A percentile compares a stretch with the other conserved stretches of the same genome.
These are phyloP conservation scores for Sungouiozyma intestinalis DNA, from an alignment of 805 yeast species.

Conservation along the genomic window DNA sequence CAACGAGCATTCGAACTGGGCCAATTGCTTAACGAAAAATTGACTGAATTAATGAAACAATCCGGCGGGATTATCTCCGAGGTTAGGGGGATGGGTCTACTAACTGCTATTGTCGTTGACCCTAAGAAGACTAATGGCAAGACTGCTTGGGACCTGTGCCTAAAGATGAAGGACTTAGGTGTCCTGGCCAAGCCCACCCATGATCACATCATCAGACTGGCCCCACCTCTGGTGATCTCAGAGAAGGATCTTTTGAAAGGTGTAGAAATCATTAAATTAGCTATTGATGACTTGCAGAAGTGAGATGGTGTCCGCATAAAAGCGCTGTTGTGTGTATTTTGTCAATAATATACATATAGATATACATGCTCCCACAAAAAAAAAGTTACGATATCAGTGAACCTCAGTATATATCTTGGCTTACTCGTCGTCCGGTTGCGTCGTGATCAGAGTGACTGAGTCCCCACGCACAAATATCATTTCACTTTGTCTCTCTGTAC, in stretches of 20 bases:
- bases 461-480: slow-evolving; percentile 98
- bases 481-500: slow-evolving; percentile 52
- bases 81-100: slow-evolving; percentile 76
- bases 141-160: slow-evolving; percentile 92
- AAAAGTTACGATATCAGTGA: not conserved
- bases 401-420: not conserved
- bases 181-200: slow-evolving; percentile 95
- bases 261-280: slow-evolving; percentile 54
- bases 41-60: slow-evolving; percentile 41
- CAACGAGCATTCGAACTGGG: slow-evolving; percentile 72
- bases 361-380: not conserved
- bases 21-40: slow-evolving; percentile 49
- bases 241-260: slow-evolving; percentile 80
- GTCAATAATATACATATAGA: not conserved
- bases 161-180: slow-evolving; percentile 79
- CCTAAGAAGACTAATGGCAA: slow-evolving; percentile 73
- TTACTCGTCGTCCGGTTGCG: slow-evolving; percentile 27
- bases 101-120: slow-evolving; percentile 88
- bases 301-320: too few species aligned
- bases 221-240: slow-evolving; percentile 89
- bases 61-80: slow-evolving; percentile 47
- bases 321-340: too few species aligned
- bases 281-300: slow-evolving; percentile 1
- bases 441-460: slow-evolving; percentile 75
- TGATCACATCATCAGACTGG: slow-evolving; percentile 87